phyloP scores from a whole-genome alignment of 2,329 filamentous ascomycete species.

The Pseudogymnoascus sp. region DNA sequence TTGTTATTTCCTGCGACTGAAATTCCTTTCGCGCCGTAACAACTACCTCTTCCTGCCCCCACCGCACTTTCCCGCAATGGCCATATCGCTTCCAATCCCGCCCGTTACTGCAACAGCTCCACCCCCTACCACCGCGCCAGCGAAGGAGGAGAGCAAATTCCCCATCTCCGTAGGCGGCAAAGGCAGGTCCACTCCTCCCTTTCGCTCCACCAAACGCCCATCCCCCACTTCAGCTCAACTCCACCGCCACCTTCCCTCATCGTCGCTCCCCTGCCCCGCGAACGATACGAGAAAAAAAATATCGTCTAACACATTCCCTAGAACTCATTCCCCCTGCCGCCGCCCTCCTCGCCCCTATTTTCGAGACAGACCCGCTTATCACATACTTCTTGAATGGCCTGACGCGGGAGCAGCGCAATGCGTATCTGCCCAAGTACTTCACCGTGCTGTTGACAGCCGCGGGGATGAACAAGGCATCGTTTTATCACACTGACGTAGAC shows the following conservation, averaged over 20 bases:
- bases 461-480: constrained; percentile 13
- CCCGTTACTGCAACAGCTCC: not conserved
- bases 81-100: not conserved
- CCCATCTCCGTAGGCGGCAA: not conserved
- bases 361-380: constrained; percentile 12
- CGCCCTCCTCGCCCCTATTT: not conserved
- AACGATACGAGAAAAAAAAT: not conserved
- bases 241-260: not conserved
- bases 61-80: not conserved
- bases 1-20: not conserved
- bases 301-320: not conserved
- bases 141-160: not conserved
- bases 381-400: constrained; percentile 15
- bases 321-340: not conserved
- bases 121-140: not conserved
- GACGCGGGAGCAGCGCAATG: constrained; percentile 2
- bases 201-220: not conserved
- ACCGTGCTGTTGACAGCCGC: constrained; percentile 15
- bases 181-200: not conserved
- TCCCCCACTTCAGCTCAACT: not conserved
- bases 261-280: not conserved
- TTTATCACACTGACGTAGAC: constrained; percentile 12
- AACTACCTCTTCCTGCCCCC: not conserved
- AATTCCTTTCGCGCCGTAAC: not conserved
- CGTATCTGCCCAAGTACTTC: constrained; percentile 16